phyloP scores from a whole-genome alignment of 768 basidiomycete species.

The Tylopilus plumbeoviolaceoides region DNA sequence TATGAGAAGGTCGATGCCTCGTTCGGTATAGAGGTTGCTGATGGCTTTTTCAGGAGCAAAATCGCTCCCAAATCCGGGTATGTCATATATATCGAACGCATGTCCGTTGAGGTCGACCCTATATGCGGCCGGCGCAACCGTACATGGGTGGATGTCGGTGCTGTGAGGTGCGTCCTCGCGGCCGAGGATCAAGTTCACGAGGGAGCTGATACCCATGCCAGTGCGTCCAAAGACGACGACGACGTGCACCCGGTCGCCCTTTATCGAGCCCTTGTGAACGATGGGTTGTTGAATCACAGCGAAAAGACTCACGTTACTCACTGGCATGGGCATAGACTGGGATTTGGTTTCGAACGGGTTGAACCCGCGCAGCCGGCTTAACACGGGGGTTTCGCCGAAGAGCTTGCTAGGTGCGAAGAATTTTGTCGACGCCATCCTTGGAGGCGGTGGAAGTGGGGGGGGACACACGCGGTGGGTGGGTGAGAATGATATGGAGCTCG shows the following conservation, averaged over 20 bases:
- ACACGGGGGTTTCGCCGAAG: slow-evolving; percentile 22
- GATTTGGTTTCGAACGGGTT: slow-evolving; percentile 23
- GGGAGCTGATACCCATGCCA: slow-evolving; percentile 31
- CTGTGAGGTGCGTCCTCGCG: slow-evolving; percentile 32
- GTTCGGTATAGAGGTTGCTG: slow-evolving; percentile 27
- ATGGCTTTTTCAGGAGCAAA: slow-evolving; percentile 23
- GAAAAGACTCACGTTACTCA: slow-evolving; percentile 24
- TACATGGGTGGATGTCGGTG: slow-evolving; percentile 31
- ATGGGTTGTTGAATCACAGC: not conserved
- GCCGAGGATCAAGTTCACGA: slow-evolving; percentile 31
- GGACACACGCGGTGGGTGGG: slow-evolving; percentile 14
- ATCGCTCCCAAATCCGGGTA: slow-evolving; percentile 26
- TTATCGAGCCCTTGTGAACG: not conserved
- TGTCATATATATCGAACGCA: slow-evolving; percentile 30
- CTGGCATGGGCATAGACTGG: slow-evolving; percentile 26
- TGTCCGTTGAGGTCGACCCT: slow-evolving; percentile 29
- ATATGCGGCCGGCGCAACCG: slow-evolving; percentile 20
- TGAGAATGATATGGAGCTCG: slow-evolving; percentile 13
- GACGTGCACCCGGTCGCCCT: slow-evolving; percentile 31
- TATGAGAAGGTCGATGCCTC: slow-evolving; percentile 29
- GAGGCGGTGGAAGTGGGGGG: not conserved
- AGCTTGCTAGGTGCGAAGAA: slow-evolving; percentile 17
- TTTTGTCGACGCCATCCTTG: slow-evolving; percentile 23
- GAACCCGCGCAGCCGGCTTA: slow-evolving; percentile 23
- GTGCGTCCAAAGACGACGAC: slow-evolving; percentile 32